Evolutionary conservation across 2,329 filamentous ascomycete species (phyloP), one percentile per base, ranked within the genome.

Genomic region (Rasamsonia emersonii): DNA sequence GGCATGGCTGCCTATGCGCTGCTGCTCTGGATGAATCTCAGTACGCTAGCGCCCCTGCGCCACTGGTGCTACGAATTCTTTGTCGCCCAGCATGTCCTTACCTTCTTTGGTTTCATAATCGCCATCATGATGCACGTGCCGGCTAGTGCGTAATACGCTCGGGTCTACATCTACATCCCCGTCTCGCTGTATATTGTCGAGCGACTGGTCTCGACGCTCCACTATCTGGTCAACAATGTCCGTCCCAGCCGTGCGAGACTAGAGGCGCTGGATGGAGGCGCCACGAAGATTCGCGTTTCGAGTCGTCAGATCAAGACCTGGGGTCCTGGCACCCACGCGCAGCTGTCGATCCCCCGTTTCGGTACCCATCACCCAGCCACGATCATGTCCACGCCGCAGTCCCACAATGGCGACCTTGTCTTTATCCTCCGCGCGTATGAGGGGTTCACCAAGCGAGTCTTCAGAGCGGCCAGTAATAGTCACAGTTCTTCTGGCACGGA

Each of bases 351-450:
- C 44, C 75, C 70, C 43, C 62, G 61, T 1, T 47, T 77, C 21
- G 62, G 65, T 14, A 73, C 71, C 0, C 70, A 67, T 16, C 77
- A 81, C 41, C 77, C 77, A 0, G 79, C 79, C 45, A 79, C 74
- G 1, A 73, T 80, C 37, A 58, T 70, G 2, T 73, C 70, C 1
- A 60, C 76, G 9, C 69, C 71, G 0, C 58, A 61, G 25, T 72
- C 77, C 43, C 61, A 63, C 1, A 67, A 62, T 33, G 62, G 77
- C 50, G 70, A 75, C 32, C 74, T 77, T 38, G 47, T 73, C 3
- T 39, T 43, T n/a, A 11, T 43, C 11, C 58, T 76, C 10, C 69
- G 71, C 35, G 61, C 70, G 2, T 62, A 73, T 42, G 62, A 56
- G 18, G 73, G 72, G 8, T 68, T 62, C 8, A 75, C 72, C 1